Base-by-base conservation (phyloP, 2,329 filamentous ascomycete genomes). In the Diaporthe destruens region DNA sequence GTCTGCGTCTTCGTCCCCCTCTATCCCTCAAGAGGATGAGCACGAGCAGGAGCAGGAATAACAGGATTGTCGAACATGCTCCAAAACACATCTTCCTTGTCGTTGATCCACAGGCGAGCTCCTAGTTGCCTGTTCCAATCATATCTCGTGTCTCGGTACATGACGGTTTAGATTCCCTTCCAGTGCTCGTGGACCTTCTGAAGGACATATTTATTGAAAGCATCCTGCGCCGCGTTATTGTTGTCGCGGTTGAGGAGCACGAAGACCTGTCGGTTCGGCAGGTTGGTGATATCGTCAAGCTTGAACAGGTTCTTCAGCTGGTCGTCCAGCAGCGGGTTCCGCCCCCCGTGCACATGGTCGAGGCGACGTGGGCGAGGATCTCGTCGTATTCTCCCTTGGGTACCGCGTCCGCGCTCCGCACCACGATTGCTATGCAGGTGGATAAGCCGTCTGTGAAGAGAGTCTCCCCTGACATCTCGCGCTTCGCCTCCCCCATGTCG, bases 401-500 rank as follows among this genome's bases (percentile, higher is more conserved):
- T 4, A 12, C 11, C 29, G 11, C 9, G 2, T 56, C 54, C 9
- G 18, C 9, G 2, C 54, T 56, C 0, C 54, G 18, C 9, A 56
- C 20, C 54, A 56, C 54, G 32, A 56, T 36, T 56, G 54, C 54
- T n/a, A 55, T 34, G 8, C 53, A 55, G 53, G 29, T 55, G 29
- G 53, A 16, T 14, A 55, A 2, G 18, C 53, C 53, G 3, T 55
- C 34, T 8, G 53, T 55, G 29, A 55, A 55, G 29, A 55, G 53
- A 12, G 53, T 55, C 34, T 55, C 29, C 6, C 53, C 53, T 18
- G 53, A 55, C 29, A 34, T 29, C 18, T 55, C 53, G 5, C 53
- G 53, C 53, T 20, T 55, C 8, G 53, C 18, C 53, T 55, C 53
- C 29, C 53, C 53, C 6, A 20, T n/a, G 9, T 55, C 53, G 18